Conservation (phyloP, 257 asterid species). For the Solanum chiquidenum region DNA sequence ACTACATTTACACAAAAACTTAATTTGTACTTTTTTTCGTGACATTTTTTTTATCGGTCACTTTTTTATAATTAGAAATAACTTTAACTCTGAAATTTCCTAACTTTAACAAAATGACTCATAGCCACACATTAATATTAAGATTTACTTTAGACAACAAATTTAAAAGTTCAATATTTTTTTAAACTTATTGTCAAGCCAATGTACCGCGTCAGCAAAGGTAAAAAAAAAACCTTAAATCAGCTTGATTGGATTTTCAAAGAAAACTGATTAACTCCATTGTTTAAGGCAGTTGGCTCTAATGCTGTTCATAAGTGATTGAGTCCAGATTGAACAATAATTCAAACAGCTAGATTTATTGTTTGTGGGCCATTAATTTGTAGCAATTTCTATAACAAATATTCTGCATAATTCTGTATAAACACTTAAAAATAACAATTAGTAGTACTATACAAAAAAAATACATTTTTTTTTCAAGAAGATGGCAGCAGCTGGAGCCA, state of each 20-base stretch:
- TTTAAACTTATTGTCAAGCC: too few relatives aligned
- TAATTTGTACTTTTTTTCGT: too few relatives aligned
- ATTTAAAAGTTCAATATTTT: too few relatives aligned
- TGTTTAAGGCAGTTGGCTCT: not conserved
- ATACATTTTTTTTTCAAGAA: not conserved
- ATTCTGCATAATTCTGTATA: not conserved
- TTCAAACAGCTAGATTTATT: not conserved
- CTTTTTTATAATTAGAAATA: too few relatives aligned
- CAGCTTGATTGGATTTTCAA: not conserved
- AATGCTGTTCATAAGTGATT: not conserved
- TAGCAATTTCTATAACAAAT: not conserved
- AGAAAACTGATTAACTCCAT: not conserved
- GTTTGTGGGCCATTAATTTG: not conserved
- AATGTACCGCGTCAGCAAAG: too few relatives aligned
- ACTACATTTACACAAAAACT: not conserved
- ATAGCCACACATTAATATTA: not conserved
- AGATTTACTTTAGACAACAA: too few relatives aligned
- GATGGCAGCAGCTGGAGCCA: constrained; percentile 39
- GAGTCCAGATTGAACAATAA: not conserved
- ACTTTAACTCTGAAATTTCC: too few relatives aligned
- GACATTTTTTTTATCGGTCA: too few relatives aligned
- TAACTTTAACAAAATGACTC: too few relatives aligned
- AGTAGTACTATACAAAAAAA: not conserved
- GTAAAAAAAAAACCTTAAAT: too few relatives aligned
- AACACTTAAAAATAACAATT: not conserved